Base-by-base conservation (phyloP, 345 rosid genomes). In the Dovyalis caffra region DNA sequence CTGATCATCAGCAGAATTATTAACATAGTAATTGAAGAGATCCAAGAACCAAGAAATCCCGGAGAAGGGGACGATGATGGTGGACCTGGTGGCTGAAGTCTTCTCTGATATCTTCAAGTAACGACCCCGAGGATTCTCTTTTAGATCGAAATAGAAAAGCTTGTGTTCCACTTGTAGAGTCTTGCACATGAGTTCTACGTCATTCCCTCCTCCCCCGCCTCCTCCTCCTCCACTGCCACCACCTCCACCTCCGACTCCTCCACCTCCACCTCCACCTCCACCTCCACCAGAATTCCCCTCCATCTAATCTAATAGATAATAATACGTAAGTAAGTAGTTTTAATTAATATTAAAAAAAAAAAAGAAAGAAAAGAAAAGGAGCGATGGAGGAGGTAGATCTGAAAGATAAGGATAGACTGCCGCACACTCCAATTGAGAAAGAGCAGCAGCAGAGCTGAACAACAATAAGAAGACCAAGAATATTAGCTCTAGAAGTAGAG, bases 11-110 rank as follows among this genome's bases (percentile, higher is more conserved):
- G 99, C 87, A 23, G 60, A 53, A 53, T 53, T 53, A 84, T 80
- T 84, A 76, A 93, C 97, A 70, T 93, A 95, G 87, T 95, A 93
- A 83, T 93, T 93, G 88, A 95, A 95, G 82, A 93, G 99, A 80
- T 95, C 94, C 68, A 95, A 85, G 87, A 95, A 95, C 99, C 99
- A 95, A 33, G 99, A 90, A 80, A 95, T 90, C 74, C 99, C 99
- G 0, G 98, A 88, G 79, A 83, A 95, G 66, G 99, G 99, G 47
- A 95, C 97, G 60, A 95, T 95, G 88, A 95, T 93, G 74, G 99
- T 95, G 83, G 99, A 93, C 87, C 99, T 84, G 32, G 98, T 95
- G 56, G 99, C 94, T n/a, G 98, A 91, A 21, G 99, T 95, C 81
- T 95, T 95, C 91, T 95, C 98, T 9, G 98, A 95, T 75, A 95